Evolutionary conservation across 192 early-diverging fungal genomes (phyloP).

Genomic region (Backusella macrospora): DNA sequence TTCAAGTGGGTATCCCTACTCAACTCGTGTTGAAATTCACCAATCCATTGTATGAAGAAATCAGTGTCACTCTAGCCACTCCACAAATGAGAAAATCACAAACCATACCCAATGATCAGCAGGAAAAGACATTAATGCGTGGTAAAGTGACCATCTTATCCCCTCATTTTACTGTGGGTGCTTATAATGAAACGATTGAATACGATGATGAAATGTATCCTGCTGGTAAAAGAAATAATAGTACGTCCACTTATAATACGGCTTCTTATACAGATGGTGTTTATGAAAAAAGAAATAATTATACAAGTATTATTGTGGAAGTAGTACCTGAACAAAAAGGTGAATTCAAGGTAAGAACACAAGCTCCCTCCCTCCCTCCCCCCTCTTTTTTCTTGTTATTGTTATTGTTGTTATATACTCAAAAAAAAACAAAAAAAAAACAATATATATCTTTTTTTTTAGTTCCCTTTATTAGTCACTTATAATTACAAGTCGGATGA

Average conservation of each 20-base stretch:
- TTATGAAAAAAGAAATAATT: constrained; percentile 65
- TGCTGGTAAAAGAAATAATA: constrained; percentile 38
- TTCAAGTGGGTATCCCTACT: constrained; percentile 34
- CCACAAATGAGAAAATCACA: constrained; percentile 30
- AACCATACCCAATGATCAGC: background rate
- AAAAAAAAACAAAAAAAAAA: background rate
- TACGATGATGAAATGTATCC: constrained; percentile 69
- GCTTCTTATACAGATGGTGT: constrained; percentile 49
- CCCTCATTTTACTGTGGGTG: constrained; percentile 65
- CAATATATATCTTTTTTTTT: constrained; percentile 20
- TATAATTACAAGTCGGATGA: constrained; percentile 53
- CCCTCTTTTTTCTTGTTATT: background rate
- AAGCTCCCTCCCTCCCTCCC: too few relatives aligned
- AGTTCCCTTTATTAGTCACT: constrained; percentile 67
- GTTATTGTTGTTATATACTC: too few relatives aligned
- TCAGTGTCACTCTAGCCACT: constrained; percentile 60
- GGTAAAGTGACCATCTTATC: constrained; percentile 53
- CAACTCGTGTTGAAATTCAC: constrained; percentile 73
- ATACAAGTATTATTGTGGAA: constrained; percentile 59
- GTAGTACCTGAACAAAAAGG: constrained; percentile 56
- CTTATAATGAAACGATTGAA: constrained; percentile 81
- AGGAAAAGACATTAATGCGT: constrained; percentile 9
- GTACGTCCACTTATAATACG: constrained; percentile 7
- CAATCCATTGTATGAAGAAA: constrained; percentile 80
- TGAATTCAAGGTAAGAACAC: constrained; percentile 62